These are phyloP conservation scores for Ceratocystis eucalypticola DNA, from an alignment of 2,329 filamentous ascomycete species.

Conservation along the genomic window DNA sequence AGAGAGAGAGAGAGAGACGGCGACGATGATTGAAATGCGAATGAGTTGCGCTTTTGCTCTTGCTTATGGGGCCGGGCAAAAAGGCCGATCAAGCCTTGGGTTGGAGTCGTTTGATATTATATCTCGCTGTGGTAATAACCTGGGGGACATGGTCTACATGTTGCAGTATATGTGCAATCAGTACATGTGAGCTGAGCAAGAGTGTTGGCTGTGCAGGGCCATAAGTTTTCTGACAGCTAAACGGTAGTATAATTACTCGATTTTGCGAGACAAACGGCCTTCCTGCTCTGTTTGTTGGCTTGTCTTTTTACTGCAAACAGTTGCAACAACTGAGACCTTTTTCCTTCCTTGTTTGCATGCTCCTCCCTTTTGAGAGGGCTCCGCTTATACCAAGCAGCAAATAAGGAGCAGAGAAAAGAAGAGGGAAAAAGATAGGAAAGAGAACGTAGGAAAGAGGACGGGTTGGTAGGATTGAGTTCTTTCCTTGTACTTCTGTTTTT, in stretches of 20 bases:
- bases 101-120: background rate
- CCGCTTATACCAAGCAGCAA: background rate
- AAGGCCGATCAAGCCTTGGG: no score
- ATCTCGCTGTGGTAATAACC: background rate
- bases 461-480: slow-evolving; percentile 1
- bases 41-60: no score
- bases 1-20: no score
- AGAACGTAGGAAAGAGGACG: background rate
- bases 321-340: slow-evolving; percentile 3
- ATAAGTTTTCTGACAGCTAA: background rate
- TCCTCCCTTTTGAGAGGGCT: background rate
- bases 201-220: slow-evolving; percentile 7
- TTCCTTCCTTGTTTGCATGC: background rate
- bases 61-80: no score
- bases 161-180: background rate
- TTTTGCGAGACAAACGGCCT: background rate
- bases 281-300: background rate
- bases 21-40: no score
- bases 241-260: background rate
- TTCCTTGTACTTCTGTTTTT: background rate
- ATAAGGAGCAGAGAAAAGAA: background rate
- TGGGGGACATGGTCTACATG: background rate
- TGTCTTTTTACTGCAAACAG: background rate
- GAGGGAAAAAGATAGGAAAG: background rate
- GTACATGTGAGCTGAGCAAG: background rate